These are phyloP conservation scores for Paulownia fortunei DNA, from an alignment of 257 asterid species.

Conservation along the genomic window DNA sequence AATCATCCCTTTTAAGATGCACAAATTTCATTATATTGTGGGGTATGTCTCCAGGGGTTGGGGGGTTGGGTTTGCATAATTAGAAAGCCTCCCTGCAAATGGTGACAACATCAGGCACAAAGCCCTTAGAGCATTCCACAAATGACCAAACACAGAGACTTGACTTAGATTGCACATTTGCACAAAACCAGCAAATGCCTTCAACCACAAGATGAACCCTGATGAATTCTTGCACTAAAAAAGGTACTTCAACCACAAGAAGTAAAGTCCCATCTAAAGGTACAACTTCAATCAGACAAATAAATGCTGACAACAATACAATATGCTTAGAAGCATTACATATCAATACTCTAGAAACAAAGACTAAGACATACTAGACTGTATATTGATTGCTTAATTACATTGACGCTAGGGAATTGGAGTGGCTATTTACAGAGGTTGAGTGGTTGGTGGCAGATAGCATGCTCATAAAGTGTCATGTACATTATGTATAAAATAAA, in stretches of 20 bases:
- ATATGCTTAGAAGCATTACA: no score
- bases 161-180: neutral
- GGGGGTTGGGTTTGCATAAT: no score
- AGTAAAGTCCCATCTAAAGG: no score
- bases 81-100: no score
- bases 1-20: no score
- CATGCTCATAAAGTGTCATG: conserved; percentile 24
- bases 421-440: conserved; percentile 29
- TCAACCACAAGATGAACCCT: neutral
- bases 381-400: conserved; percentile 16
- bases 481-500: conserved; percentile 37
- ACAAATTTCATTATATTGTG: no score
- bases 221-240: neutral
- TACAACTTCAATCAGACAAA: neutral
- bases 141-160: neutral
- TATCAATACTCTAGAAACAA: conserved; percentile 8
- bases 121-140: neutral
- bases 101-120: no score
- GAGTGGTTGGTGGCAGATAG: conserved; percentile 19
- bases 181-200: neutral
- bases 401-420: conserved; percentile 7
- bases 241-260: neutral
- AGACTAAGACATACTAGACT: conserved; percentile 16
- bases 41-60: no score
- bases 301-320: neutral